Evolutionary conservation across 73 alveolate species (phyloP).

Genomic region (Uronychia setigera): DNA sequence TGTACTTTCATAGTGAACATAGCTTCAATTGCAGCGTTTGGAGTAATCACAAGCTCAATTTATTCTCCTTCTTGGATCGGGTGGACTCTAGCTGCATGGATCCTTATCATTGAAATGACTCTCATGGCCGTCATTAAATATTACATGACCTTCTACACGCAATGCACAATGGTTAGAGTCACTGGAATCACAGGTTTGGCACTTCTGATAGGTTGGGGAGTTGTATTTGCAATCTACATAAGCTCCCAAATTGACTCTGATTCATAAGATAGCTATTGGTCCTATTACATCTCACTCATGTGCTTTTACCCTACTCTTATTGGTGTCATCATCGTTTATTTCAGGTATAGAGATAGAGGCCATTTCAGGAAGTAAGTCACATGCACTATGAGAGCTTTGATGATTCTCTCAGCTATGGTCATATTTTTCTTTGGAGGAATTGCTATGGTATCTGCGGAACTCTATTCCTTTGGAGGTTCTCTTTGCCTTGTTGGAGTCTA

Average conservation of each 20-base stretch:
- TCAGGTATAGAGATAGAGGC: neutral
- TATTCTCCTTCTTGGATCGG: conserved; percentile 6
- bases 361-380: neutral
- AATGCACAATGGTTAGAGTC: neutral
- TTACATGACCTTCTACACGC: conserved; percentile 2
- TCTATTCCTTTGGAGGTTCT: neutral
- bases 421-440: neutral
- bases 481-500: neutral
- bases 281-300: neutral
- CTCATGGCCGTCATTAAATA: neutral
- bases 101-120: neutral
- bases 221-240: neutral
- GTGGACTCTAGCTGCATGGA: conserved; percentile 2
- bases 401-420: neutral
- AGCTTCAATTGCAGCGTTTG: neutral
- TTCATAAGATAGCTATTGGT: neutral
- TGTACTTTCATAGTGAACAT: neutral
- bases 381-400: neutral
- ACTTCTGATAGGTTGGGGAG: neutral
- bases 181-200: neutral
- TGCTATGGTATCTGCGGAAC: neutral
- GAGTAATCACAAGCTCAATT: neutral
- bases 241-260: neutral
- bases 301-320: neutral
- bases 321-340: neutral